Evolutionary conservation across 2,329 filamentous ascomycete species (phyloP).

Genomic region (Endocalyx cinctus): DNA sequence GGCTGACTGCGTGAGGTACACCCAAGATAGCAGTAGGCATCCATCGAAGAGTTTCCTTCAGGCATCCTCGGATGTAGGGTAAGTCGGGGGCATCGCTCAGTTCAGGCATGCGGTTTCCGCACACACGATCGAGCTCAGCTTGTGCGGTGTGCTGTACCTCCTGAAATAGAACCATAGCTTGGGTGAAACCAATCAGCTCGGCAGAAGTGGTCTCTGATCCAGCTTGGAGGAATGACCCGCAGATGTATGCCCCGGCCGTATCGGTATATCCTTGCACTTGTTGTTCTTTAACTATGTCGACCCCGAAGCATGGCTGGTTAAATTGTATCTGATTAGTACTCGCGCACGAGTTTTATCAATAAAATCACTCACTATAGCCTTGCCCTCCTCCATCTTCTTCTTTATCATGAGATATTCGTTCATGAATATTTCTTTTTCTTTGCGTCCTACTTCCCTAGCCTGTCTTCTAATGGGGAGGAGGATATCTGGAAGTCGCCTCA

Average conservation of each 20-base stretch:
- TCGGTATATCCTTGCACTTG: slow-evolving; percentile 28
- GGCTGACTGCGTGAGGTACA: slow-evolving; percentile 30
- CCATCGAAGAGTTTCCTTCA: slow-evolving; percentile 44
- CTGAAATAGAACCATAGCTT: slow-evolving; percentile 35
- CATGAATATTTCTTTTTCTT: slow-evolving; percentile 37
- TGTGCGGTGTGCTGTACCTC: slow-evolving; percentile 23
- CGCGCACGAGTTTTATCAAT: no score
- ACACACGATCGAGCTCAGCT: slow-evolving; percentile 33
- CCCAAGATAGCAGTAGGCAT: slow-evolving; percentile 33
- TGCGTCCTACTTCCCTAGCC: slow-evolving; percentile 36
- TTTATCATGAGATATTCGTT: slow-evolving; percentile 38
- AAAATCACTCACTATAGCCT: slow-evolving; percentile 17
- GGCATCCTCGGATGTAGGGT: slow-evolving; percentile 39
- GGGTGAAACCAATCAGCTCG: slow-evolving; percentile 31
- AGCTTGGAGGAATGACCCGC: slow-evolving; percentile 22
- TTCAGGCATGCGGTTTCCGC: slow-evolving; percentile 38
- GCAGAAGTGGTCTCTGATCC: slow-evolving; percentile 35
- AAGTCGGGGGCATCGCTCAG: slow-evolving; percentile 37
- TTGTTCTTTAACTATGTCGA: slow-evolving; percentile 25
- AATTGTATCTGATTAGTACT: no score
- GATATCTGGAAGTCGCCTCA: slow-evolving; percentile 42
- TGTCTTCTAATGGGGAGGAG: slow-evolving; percentile 32
- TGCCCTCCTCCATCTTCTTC: slow-evolving; percentile 23
- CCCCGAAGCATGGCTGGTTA: slow-evolving; percentile 27
- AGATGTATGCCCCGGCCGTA: slow-evolving; percentile 27